These are phyloP conservation scores for Pichia kudriavzevii DNA, from an alignment of 1,139 yeast genomes.

Conservation along the genomic window DNA sequence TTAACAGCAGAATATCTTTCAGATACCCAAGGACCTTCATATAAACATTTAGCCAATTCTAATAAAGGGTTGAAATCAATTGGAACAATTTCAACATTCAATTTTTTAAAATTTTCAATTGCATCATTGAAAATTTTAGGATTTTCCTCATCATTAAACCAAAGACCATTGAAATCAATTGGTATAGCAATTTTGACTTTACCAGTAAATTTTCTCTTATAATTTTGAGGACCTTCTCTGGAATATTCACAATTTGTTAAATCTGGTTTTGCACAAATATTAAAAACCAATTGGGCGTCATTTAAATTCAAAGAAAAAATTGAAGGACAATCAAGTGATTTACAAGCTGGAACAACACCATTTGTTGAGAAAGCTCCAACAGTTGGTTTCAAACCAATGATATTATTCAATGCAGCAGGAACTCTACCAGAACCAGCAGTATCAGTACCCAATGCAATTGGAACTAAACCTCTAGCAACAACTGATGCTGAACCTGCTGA, in stretches of 20 bases:
- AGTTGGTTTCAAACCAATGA: constrained; percentile 88
- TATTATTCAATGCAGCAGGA: constrained; percentile 91
- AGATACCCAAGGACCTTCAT: constrained; percentile 99
- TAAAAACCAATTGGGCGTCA: constrained; percentile 77
- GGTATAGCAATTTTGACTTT: constrained; percentile 62
- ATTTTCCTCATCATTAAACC: constrained; percentile 79
- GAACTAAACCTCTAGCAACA: constrained; percentile 83
- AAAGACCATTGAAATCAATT: constrained; percentile 42
- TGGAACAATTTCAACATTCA: constrained; percentile 51
- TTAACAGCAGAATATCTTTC: constrained; percentile 83
- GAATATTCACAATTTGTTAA: constrained; percentile 72
- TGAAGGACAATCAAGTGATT: constrained; percentile 87
- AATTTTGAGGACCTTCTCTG: constrained; percentile 61
- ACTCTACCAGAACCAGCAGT: constrained; percentile 99
- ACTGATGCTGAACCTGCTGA: constrained; percentile 93
- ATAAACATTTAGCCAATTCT: constrained; percentile 79
- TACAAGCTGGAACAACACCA: constrained; percentile 98
- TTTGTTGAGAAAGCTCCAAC: constrained; percentile 75
- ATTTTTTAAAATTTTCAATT: constrained; percentile 43
- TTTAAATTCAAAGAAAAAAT: constrained; percentile 66
- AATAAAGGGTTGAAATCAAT: constrained; percentile 68
- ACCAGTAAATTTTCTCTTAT: constrained; percentile 54
- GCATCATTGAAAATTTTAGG: constrained; percentile 60
- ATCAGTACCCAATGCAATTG: constrained; percentile 86
- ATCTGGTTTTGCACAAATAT: constrained; percentile 66